Evolutionary conservation across 257 asterid genomes (phyloP).

Genomic region (Solanum tarijense): DNA sequence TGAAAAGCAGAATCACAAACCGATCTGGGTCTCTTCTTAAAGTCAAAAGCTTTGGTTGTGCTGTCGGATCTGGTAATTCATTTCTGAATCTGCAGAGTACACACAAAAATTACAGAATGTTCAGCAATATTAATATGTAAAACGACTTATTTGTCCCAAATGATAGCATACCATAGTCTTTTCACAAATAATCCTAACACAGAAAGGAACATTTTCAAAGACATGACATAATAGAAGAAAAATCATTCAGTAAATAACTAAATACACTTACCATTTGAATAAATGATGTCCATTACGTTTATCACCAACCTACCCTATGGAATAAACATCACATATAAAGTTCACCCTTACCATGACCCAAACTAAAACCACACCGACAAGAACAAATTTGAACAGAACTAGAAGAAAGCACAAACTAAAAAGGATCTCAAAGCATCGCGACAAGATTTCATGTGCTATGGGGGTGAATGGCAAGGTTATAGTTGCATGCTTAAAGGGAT

Average conservation of each 20-base stretch:
- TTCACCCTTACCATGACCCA: neutral
- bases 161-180: neutral
- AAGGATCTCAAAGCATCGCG: neutral
- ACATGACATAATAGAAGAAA: neutral
- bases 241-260: neutral
- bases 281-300: neutral
- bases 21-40: constrained; percentile 77
- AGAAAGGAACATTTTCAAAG: neutral
- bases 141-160: neutral
- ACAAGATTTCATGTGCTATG: neutral
- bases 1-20: constrained; percentile 21
- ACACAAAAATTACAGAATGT: neutral
- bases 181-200: neutral
- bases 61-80: constrained; percentile 96
- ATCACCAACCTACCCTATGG: neutral
- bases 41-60: constrained; percentile 81
- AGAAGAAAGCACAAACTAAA: neutral
- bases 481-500: neutral
- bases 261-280: neutral
- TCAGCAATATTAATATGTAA: neutral
- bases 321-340: neutral
- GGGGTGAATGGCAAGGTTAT: neutral
- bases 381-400: neutral
- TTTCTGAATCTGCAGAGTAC: constrained; percentile 70
- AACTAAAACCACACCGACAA: neutral